Base-by-base conservation (phyloP, 352 stramenopile genomes). In the Phytophthora rubi region DNA sequence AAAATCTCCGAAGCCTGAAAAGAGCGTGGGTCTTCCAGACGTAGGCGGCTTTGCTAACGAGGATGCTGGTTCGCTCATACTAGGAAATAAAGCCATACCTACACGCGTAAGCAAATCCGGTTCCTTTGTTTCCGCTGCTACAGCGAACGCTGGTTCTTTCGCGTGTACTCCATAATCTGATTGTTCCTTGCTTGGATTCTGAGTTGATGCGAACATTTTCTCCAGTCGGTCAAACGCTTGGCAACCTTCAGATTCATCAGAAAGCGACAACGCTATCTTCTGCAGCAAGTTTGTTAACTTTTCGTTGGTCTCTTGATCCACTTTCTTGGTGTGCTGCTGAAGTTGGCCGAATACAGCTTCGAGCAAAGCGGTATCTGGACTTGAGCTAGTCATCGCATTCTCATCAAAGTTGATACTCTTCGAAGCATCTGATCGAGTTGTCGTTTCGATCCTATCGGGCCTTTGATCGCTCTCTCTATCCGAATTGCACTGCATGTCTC, bases 1-100 rank as follows among this genome's bases (percentile, higher is more conserved):
- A 30, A 78, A 78, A 56, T 78, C 71, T 7, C 66, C 57, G 26
- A 78, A 78, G 4, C 67, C 53, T 26, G 67, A 75, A 54, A 78
- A 78, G 9, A 78, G 54, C 12, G 60, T 21, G 26, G 67, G 53
- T 13, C 58, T 59, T 30, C 67, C 62, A 33, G 71, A 53, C 16
- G 33, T 51, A 16, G 71, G 67, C 3, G 71, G 71, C 48, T 78
- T 75, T 32, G 44, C 47, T 16, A 73, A 7, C 32, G 71, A 69
- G 4, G 30, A 23, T n/a, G 45, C 6, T 23, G 56, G 13, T 2
- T 78, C 71, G 35, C 56, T 13, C 28, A 75, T 59, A 47, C 58
- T 73, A 55, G 67, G 53, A 64, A 78, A 78, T 15, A 78, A 63
- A 9, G 71, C 58, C 57, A 78, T 63, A 39, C 71, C 45, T 16